A percentile compares a stretch with the other conserved stretches of the same genome.
Evolutionary conservation across 768 basidiomycete species (phyloP).

Genomic region (Trametes coccinea): DNA sequence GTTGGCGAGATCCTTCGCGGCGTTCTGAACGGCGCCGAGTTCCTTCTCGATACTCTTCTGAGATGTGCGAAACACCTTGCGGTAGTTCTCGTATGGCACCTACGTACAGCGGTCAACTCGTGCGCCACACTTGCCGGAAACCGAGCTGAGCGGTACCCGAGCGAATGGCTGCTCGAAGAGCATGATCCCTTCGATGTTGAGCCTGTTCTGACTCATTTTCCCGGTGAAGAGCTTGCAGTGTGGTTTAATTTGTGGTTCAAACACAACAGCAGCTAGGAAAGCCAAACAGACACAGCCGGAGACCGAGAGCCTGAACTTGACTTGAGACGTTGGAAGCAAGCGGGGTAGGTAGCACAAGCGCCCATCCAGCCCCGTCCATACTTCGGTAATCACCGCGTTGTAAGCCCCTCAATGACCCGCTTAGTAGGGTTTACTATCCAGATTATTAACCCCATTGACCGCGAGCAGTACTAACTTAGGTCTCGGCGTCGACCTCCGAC

Average conservation of each 20-base stretch:
- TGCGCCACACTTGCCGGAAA: not conserved
- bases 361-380: too few species aligned
- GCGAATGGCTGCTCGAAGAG: slow-evolving; percentile 68
- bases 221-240: not conserved
- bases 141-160: not conserved
- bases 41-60: slow-evolving; percentile 85
- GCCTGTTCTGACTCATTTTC: slow-evolving; percentile 42
- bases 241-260: too few species aligned
- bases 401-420: too few species aligned
- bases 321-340: not conserved
- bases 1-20: slow-evolving; percentile 58
- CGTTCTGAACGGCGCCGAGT: slow-evolving; percentile 55
- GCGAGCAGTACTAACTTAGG: too few species aligned
- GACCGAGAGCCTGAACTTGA: not conserved
- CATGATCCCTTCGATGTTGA: slow-evolving; percentile 72
- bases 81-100: slow-evolving; percentile 90
- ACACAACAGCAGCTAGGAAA: too few species aligned
- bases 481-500: too few species aligned
- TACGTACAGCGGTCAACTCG: slow-evolving; percentile 31
- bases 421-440: too few species aligned
- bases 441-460: too few species aligned
- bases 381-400: too few species aligned
- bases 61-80: slow-evolving; percentile 81
- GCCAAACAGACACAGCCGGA: too few species aligned
- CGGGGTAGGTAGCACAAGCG: not conserved